Evolutionary conservation across 345 rosid genomes (phyloP), one percentile per base, ranked within the genome.

Genomic region (Eucalyptus pauciflora): DNA sequence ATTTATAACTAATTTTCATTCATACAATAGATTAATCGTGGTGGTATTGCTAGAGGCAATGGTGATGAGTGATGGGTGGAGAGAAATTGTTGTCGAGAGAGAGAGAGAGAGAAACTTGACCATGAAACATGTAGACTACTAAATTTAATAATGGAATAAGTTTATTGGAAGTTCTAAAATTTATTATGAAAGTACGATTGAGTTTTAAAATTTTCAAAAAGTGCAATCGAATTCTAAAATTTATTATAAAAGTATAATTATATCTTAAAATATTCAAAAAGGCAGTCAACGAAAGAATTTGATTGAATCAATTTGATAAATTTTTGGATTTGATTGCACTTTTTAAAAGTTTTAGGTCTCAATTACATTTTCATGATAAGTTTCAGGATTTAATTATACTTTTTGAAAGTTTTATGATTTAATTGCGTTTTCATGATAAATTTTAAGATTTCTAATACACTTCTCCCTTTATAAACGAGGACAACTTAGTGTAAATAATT

Each of bases 211-310:
- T 0, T 52, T 52, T 52, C 0, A 52, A 52, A 52, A 52, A 18
- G 1, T 52, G 1, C 0, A 52, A 18, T 52, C 0, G 0, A 18
- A 7, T 52, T 0, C 0, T 52, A 8, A 52, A 17, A 52, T 52
- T 52, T 52, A 1, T 52, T 1, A 52, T 0, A 1, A 52, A 18
- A 52, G 4, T 52, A 7, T 0, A 52, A 20, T 52, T 52, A 52
- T 4, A 20, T 52, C 25, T 18, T 52, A 18, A 8, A 52, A 52
- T 20, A 7, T 52, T 52, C 2, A 52, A 52, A 52, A 52, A 20
- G 10, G 10, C 1, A 3, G 2, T 20, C 2, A 52, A 3, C 5
- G 1, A 52, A 52, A 52, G 1, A 2, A 52, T 52, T 52, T 52
- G 10, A 52, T 52, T 52, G 58, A 3, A 52, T 52, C 0, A 20